Conservation (phyloP, 2,329 filamentous ascomycete genomes). For the Aspergillus intermedius region DNA sequence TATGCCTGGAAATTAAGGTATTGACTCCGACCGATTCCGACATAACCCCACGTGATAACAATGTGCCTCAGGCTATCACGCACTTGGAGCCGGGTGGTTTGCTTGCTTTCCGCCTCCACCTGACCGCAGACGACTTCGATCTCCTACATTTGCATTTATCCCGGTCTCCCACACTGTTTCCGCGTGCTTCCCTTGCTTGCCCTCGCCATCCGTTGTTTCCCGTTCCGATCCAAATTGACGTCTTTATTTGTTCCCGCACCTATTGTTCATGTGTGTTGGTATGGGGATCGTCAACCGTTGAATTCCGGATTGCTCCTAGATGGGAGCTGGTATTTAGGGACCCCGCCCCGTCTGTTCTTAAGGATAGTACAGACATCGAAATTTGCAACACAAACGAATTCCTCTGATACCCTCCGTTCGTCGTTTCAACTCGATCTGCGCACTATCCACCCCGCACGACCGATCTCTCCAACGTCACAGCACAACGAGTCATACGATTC, state of each 20-base stretch:
- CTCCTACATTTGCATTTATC: background rate
- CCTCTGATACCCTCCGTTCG: background rate
- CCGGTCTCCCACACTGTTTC: background rate
- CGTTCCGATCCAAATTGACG: background rate
- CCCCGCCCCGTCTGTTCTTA: slow-evolving; percentile 26
- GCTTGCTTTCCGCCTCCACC: slow-evolving; percentile 11
- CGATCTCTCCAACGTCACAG: slow-evolving; percentile 2
- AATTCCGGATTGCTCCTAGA: slow-evolving; percentile 18
- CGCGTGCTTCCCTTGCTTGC: background rate
- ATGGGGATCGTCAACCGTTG: slow-evolving; percentile 20
- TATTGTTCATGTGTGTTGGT: slow-evolving; percentile 5
- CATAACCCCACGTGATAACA: background rate
- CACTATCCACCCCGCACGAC: slow-evolving; percentile 5
- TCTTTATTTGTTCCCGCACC: background rate
- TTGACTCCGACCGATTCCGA: background rate
- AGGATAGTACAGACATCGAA: slow-evolving; percentile 13
- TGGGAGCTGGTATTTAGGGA: slow-evolving; percentile 21
- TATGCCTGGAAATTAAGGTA: slow-evolving; percentile 13
- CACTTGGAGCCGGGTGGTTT: background rate
- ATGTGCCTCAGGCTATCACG: slow-evolving; percentile 12
- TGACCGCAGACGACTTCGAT: slow-evolving; percentile 15
- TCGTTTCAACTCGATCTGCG: slow-evolving; percentile 1
- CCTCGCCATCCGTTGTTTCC: background rate
- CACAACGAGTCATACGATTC: slow-evolving; percentile 3
- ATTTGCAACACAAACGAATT: background rate